Percentiles rank a stretch among this genome's conserved stretches.
Conservation (phyloP, 495 filamentous ascomycete genomes). For the Penicillium cataractarum region DNA sequence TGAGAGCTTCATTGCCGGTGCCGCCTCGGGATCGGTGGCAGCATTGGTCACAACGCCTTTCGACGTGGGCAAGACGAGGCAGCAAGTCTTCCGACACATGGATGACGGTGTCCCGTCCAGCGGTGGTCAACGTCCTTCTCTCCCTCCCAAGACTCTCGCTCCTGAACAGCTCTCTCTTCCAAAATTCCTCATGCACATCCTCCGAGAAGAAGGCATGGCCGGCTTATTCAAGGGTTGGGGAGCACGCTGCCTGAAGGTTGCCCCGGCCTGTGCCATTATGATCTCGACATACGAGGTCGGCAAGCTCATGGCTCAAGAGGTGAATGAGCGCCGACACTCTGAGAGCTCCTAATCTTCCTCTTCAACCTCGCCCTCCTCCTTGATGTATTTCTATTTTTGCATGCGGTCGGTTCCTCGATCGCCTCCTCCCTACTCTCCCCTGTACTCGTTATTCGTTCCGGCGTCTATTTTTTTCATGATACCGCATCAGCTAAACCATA, state of each 20-base stretch:
- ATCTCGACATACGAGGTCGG: conserved; percentile 96
- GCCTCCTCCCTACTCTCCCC: conserved; percentile 18
- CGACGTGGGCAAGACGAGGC: conserved; percentile 94
- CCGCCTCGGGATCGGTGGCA: conserved; percentile 77
- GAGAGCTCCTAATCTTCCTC: conserved; percentile 20
- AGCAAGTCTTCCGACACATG: conserved; percentile 72
- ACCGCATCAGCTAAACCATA: conserved; percentile 37
- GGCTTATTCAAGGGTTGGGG: conserved; percentile 92
- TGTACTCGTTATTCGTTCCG: conserved; percentile 21
- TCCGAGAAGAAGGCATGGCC: conserved; percentile 74
- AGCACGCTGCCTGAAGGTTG: conserved; percentile 89
- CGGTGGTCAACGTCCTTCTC: conserved; percentile 7
- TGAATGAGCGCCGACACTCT: conserved; percentile 67
- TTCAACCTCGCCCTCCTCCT: background rate
- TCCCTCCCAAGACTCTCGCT: conserved; percentile 38
- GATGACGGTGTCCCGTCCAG: conserved; percentile 43
- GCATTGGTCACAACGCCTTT: conserved; percentile 94
- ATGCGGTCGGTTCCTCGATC: conserved; percentile 27
- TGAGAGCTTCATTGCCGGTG: conserved; percentile 88
- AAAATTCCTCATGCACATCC: conserved; percentile 84
- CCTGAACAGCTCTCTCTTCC: conserved; percentile 77
- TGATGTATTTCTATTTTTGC: conserved; percentile 33
- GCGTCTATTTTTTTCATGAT: conserved; percentile 31
- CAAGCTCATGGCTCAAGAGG: conserved; percentile 79
- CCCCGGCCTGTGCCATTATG: conserved; percentile 99